phyloP scores from a whole-genome alignment of 345 rosid species.

The Salix arbutifolia region DNA sequence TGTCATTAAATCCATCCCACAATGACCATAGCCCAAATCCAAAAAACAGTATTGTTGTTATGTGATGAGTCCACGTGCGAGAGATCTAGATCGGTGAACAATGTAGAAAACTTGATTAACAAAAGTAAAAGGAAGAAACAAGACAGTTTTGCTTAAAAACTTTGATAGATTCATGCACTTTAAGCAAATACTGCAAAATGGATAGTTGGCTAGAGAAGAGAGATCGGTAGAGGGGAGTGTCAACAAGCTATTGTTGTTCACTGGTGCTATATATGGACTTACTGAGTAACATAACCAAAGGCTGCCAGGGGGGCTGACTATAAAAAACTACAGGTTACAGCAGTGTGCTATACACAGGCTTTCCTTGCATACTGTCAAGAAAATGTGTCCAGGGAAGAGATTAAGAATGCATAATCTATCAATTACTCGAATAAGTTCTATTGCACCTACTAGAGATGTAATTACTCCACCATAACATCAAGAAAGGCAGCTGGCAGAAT shows the following conservation, averaged over 20 bases:
- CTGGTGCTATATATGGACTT: not conserved
- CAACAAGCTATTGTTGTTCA: not conserved
- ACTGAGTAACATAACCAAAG: not conserved
- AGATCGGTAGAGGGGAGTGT: not conserved
- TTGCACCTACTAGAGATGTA: not conserved
- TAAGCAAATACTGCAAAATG: not conserved
- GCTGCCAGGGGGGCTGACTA: not conserved
- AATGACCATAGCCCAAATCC: constrained; percentile 84
- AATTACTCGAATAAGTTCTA: not conserved
- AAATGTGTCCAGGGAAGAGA: not conserved
- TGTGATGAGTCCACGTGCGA: constrained; percentile 84
- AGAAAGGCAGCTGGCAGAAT: not conserved
- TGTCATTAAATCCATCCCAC: constrained; percentile 72
- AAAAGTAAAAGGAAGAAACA: not conserved
- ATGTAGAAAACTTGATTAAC: not conserved
- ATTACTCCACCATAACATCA: not conserved
- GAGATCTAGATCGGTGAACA: constrained; percentile 56
- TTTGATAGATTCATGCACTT: not conserved
- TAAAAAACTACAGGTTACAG: not conserved
- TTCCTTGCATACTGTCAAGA: not conserved
- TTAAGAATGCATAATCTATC: not conserved
- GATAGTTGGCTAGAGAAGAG: not conserved
- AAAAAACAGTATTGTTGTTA: constrained; percentile 74
- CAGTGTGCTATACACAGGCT: not conserved
- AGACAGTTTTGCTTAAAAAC: not conserved